Conservation (phyloP, 352 stramenopile species). For the Phytophthora hibernalis region DNA sequence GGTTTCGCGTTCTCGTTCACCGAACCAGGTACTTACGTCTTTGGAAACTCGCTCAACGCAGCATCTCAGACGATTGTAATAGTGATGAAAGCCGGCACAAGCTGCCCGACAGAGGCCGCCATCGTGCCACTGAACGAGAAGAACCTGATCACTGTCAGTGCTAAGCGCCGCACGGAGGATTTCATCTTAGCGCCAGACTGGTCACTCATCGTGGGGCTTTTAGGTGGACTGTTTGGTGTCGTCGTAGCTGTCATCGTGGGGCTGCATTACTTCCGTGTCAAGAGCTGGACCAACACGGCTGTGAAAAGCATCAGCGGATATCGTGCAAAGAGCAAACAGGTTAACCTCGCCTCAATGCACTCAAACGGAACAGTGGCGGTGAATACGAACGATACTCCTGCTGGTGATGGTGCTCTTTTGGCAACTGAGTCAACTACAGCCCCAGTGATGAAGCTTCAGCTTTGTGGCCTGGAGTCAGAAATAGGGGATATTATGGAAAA, state of each 20-base stretch:
- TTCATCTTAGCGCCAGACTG: slow-evolving; percentile 92
- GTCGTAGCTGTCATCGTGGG: slow-evolving; percentile 77
- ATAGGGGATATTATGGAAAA: slow-evolving; percentile 44
- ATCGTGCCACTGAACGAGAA: slow-evolving; percentile 88
- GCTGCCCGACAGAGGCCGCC: slow-evolving; percentile 77
- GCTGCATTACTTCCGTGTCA: slow-evolving; percentile 87
- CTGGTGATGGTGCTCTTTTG: slow-evolving; percentile 15
- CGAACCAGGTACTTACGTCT: slow-evolving; percentile 89
- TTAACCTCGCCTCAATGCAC: slow-evolving; percentile 68
- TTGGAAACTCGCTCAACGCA: slow-evolving; percentile 81
- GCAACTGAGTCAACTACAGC: slow-evolving; percentile 17
- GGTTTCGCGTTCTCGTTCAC: slow-evolving; percentile 91
- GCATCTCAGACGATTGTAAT: slow-evolving; percentile 79
- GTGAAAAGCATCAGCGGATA: slow-evolving; percentile 49
- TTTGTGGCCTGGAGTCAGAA: slow-evolving; percentile 14
- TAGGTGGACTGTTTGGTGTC: slow-evolving; percentile 80
- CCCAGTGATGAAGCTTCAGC: slow-evolving; percentile 29
- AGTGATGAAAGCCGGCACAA: slow-evolving; percentile 80
- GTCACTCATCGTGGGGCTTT: slow-evolving; percentile 78
- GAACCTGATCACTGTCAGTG: slow-evolving; percentile 88
- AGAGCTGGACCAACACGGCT: slow-evolving; percentile 71
- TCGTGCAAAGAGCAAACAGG: slow-evolving; percentile 57
- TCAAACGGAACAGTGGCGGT: slow-evolving; percentile 71
- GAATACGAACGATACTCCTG: slow-evolving; percentile 40
- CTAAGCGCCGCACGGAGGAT: slow-evolving; percentile 75